Evolutionary conservation across 1,139 yeast genomes (phyloP), one percentile per base, ranked within the genome.

Genomic region (Kodamaea suecica): DNA sequence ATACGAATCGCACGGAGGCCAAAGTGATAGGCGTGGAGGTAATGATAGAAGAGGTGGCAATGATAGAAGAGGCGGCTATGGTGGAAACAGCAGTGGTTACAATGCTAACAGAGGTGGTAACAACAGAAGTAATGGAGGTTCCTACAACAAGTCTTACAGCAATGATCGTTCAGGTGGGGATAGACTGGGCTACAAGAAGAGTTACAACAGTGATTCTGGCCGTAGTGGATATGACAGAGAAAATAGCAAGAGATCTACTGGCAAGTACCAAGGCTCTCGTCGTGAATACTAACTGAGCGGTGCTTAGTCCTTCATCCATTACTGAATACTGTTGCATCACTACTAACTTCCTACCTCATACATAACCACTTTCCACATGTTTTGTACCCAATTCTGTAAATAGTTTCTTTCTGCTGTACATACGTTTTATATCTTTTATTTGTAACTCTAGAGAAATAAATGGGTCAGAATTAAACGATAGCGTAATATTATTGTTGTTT

Each of bases 61-160:
- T n/a, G 33, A 33, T 16, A 25, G 31, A 29, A 37, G 41, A 31
- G 38, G 38, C 23, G 41, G 36, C 20, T 29, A 40, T 15, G 34
- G 36, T n/a, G 37, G 45, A 19, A 29, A 41, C 30, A 35, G 42
- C 29, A 39, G 38, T 33, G 27, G 36, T 36, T 33, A 42, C 32
- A 39, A 47, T 17, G 23, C 11, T 35, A 25, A 35, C 30, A 34
- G 40, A 29, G 31, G 35, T 26, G 35, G 39, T 23, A 30, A 35
- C 33, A 15, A 33, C 29, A 28, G 28, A 28, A 17, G 29, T 13
- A 17, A 17, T 13, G 17, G 16, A 16, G 16, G 32, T 9, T n/a
- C 19, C 10, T 21, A 29, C 31, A 35, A 31, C 13, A 31, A 20
- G 19, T 25, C 34, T 3, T 31, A 16, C 30, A 17, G 19, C 17